Conservation (phyloP, 306 rosid genomes). For the Gynostemma pentaphyllum region DNA sequence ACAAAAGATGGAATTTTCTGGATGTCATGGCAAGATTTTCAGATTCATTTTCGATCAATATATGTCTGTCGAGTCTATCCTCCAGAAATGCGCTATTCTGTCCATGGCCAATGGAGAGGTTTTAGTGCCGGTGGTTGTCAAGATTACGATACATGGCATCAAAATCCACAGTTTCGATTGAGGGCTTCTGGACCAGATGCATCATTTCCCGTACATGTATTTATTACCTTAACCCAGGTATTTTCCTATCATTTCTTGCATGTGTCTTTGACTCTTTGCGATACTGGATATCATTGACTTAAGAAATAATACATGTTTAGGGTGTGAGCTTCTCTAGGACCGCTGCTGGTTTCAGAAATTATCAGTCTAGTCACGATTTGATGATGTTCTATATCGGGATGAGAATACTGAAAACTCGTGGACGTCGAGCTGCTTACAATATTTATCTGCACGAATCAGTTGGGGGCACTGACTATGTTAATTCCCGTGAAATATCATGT, state of each 20-base stretch:
- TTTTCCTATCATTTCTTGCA: background rate
- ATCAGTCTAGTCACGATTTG: constrained; percentile 96
- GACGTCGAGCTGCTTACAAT: constrained; percentile 86
- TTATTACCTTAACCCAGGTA: constrained; percentile 97
- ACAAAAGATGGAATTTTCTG: constrained; percentile 96
- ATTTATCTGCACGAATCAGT: constrained; percentile 96
- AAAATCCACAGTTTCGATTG: constrained; percentile 95
- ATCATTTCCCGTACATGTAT: constrained; percentile 79
- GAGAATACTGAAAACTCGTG: constrained; percentile 99
- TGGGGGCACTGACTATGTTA: constrained; percentile 95
- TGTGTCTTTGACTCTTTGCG: background rate
- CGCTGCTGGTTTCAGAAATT: constrained; percentile 88
- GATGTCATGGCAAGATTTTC: constrained; percentile 99
- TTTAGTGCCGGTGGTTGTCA: constrained; percentile 99
- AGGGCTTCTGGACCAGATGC: constrained; percentile 94
- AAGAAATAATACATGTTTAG: constrained; percentile 28
- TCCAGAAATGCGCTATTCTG: constrained; percentile 88
- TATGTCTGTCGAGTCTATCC: constrained; percentile 96
- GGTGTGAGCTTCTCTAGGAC: constrained; percentile 99
- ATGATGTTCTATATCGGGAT: constrained; percentile 96
- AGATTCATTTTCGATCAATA: constrained; percentile 94
- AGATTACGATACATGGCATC: constrained; percentile 96
- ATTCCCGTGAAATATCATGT: constrained; percentile 95
- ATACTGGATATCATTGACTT: constrained; percentile 2
- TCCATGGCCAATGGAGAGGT: constrained; percentile 96